Conservation (phyloP, 169 alveolate genomes). For the Plasmodium inui region DNA sequence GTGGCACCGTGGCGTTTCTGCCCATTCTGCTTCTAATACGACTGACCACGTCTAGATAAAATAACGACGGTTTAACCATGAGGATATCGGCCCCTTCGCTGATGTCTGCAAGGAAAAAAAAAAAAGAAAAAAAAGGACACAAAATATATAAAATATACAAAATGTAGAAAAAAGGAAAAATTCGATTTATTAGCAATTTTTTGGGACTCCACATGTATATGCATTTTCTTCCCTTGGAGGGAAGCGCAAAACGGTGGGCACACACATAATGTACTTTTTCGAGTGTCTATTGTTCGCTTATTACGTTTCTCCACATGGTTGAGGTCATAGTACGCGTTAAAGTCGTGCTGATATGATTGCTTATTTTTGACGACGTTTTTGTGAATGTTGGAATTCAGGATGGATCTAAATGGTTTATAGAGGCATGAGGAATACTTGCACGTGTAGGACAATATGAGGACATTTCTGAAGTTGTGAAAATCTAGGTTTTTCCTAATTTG, state of each 20-base stretch:
- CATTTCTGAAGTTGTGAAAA: constrained; percentile 77
- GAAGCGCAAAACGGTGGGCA: neutral
- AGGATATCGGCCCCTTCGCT: constrained; percentile 81
- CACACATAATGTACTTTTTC: neutral
- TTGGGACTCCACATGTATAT: neutral
- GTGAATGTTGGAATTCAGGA: constrained; percentile 85
- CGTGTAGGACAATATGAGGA: constrained; percentile 88
- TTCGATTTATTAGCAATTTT: neutral
- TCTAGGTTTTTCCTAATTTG: constrained; percentile 85
- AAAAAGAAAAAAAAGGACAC: neutral
- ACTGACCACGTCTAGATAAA: constrained; percentile 77
- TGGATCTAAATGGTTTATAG: constrained; percentile 92
- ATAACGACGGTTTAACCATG: constrained; percentile 82
- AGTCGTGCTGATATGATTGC: constrained; percentile 86
- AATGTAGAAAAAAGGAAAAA: neutral
- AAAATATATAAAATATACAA: neutral
- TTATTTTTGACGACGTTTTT: constrained; percentile 81
- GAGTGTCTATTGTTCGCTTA: neutral
- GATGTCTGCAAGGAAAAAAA: constrained; percentile 73
- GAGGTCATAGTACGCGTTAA: constrained; percentile 67
- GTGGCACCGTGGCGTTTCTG: constrained; percentile 71
- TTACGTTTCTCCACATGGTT: constrained; percentile 75
- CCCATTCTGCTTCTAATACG: constrained; percentile 73
- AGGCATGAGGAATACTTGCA: constrained; percentile 88
- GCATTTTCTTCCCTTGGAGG: neutral